A percentile compares a stretch with the other conserved stretches of the same genome.
These are phyloP conservation scores for Tremella fuciformis DNA, from an alignment of 768 basidiomycete genomes.

Conservation along the genomic window DNA sequence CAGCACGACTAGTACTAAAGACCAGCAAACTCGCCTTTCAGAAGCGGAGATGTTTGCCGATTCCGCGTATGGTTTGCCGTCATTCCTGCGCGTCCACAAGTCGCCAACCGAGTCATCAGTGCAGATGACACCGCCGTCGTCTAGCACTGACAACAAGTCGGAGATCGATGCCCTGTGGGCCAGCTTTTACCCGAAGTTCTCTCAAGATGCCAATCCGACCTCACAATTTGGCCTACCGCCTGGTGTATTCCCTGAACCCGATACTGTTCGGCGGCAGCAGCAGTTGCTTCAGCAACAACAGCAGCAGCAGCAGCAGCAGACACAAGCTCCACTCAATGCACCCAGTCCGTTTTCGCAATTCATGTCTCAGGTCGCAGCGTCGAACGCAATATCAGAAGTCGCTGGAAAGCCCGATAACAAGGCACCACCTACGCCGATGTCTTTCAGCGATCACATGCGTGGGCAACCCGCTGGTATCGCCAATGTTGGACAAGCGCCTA, in stretches of 20 bases:
- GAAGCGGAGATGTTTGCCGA: constrained; percentile 30
- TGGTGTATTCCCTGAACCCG: too few species aligned
- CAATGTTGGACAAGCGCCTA: neutral
- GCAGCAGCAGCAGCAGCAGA: constrained; percentile 9
- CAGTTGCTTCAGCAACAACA: constrained; percentile 8
- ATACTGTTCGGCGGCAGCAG: constrained; percentile 11
- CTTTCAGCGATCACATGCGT: constrained; percentile 5
- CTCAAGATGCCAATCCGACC: constrained; percentile 7
- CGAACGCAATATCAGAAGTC: constrained; percentile 7
- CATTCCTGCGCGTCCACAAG: constrained; percentile 11
- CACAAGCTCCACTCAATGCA: constrained; percentile 6
- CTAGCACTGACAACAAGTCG: constrained; percentile 20
- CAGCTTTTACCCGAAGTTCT: constrained; percentile 37
- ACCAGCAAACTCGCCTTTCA: constrained; percentile 9
- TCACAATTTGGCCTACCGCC: too few species aligned
- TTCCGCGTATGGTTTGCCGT: constrained; percentile 20
- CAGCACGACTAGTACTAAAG: neutral
- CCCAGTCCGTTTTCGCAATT: constrained; percentile 22
- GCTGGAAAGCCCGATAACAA: too few species aligned
- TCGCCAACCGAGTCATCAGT: constrained; percentile 9
- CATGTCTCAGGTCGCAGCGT: constrained; percentile 22
- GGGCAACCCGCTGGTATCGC: neutral
- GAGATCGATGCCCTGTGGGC: constrained; percentile 45
- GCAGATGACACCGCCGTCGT: constrained; percentile 15
- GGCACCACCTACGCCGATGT: neutral